These are phyloP conservation scores for Naegleria fowleri DNA, from an alignment of 208 protist genomes.

Conservation along the genomic window DNA sequence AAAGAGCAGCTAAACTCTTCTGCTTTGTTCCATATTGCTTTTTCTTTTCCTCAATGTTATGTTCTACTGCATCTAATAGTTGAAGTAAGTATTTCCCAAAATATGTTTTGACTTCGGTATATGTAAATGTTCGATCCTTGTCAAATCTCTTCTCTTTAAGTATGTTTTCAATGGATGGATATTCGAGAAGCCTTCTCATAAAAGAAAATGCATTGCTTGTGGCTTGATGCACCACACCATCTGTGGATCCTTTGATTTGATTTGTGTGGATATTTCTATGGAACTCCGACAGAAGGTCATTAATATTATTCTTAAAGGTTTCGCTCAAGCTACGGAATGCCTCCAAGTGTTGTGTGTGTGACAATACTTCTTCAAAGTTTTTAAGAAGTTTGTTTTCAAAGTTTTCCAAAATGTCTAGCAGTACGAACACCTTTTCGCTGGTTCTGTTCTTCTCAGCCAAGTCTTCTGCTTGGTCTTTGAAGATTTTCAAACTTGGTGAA, in stretches of 20 bases:
- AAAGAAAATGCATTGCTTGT: slow-evolving; percentile 13
- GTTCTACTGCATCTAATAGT: not conserved
- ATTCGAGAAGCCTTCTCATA: not conserved
- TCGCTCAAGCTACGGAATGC: not conserved
- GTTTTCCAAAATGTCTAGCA: slow-evolving; percentile 15
- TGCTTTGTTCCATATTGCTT: not conserved
- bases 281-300: not conserved
- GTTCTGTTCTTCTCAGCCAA: slow-evolving; percentile 12
- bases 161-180: not conserved
- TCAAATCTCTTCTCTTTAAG: not conserved
- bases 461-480: slow-evolving; percentile 4
- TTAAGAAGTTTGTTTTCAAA: not conserved
- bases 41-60: slow-evolving; percentile 8
- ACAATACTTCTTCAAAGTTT: not conserved
- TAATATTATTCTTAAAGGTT: slow-evolving; percentile 27
- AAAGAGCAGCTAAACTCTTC: not conserved
- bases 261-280: not conserved
- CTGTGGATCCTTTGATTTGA: not conserved
- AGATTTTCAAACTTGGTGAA: not conserved
- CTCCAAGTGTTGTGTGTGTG: not conserved
- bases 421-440: slow-evolving; percentile 7
- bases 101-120: not conserved
- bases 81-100: not conserved
- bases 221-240: slow-evolving; percentile 2
- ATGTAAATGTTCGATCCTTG: not conserved